Evolutionary conservation across 23 red algal genomes (phyloP), one percentile per base, ranked within the genome.

Genomic region (Rhodosorus marinus): DNA sequence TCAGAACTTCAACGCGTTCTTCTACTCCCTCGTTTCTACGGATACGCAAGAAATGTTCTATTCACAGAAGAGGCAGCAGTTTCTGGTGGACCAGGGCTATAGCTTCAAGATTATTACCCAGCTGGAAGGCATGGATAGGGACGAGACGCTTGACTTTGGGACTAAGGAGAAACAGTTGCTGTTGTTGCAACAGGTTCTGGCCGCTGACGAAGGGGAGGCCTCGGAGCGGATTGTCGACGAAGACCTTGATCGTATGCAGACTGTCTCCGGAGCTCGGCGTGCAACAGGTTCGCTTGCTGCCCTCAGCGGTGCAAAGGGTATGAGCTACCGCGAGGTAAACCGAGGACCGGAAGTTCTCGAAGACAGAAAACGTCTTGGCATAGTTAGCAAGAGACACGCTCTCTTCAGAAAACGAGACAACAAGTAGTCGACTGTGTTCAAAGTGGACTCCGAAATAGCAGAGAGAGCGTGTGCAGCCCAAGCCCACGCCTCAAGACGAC

Each of bases 1-100:
- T 4, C 87, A 94, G 57, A 83, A 83, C 59, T 94, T 83, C 66
- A 94, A 94, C 52, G 87, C 87, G 1, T 94, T 84, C 59, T 94
- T 82, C 70, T 94, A 94, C 56, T 83, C 77, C 33, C 65, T 94
- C 20, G 87, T 94, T 20, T 82, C 74, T 23, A 83, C 87, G 20
- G 87, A 94, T 46, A 94, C 87, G 6, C 52, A 59, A 26, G 87
- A 94, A 41, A 83, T 94, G 87, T 94, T 70, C 33, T 94, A 82
- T 51, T 69, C 87, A 22, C 61, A 69, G 31, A 94, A 94, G 36
- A 59, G 87, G 20, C 87, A 94, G 51, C 78, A 94, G 52, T 94
- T 94, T 54, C 66, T 94, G 11, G 74, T 83, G 52, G 87, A 94
- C 24, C 87, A 94, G 43, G 87, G 87, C 26, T 94, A 94, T 57